phyloP scores from a whole-genome alignment of 2,329 filamentous ascomycete genomes.

The Talaromyces sp. region DNA sequence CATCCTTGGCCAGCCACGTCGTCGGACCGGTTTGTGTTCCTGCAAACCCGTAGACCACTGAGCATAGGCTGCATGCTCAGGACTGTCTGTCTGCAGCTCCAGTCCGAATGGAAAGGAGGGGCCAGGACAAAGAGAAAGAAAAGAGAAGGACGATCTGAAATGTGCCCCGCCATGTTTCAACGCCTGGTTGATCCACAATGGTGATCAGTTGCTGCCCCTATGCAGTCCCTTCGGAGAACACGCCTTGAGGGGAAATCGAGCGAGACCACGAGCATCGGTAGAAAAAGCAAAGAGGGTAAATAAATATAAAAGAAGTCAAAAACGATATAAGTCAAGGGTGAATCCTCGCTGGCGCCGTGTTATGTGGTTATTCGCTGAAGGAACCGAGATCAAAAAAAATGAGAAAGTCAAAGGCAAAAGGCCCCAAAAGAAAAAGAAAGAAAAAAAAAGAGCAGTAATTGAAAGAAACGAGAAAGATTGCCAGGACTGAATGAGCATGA shows the following conservation, averaged over 20 bases:
- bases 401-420: too few relatives aligned
- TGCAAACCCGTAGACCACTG: slow-evolving; percentile 2
- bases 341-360: slow-evolving; percentile 13
- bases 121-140: slow-evolving; percentile 6
- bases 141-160: background rate
- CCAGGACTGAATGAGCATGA: too few relatives aligned
- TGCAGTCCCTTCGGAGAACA: slow-evolving; percentile 14
- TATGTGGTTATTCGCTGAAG: slow-evolving; percentile 22
- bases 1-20: slow-evolving; percentile 23
- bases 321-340: slow-evolving; percentile 3
- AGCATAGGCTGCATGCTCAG: background rate
- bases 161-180: slow-evolving; percentile 13
- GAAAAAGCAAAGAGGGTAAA: background rate
- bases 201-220: slow-evolving; percentile 5
- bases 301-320: background rate
- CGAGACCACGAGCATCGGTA: background rate
- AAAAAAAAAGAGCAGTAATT: background rate
- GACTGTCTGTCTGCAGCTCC: slow-evolving; percentile 11
- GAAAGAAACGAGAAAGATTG: background rate
- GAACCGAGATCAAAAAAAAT: slow-evolving; percentile 9
- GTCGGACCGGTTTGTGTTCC: slow-evolving; percentile 13
- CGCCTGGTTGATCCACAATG: slow-evolving; percentile 12
- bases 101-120: slow-evolving; percentile 14
- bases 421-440: background rate
- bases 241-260: slow-evolving; percentile 11